Evolutionary conservation across 139 green algal species (phyloP).

Genomic region (Picochlorum costavermella): DNA sequence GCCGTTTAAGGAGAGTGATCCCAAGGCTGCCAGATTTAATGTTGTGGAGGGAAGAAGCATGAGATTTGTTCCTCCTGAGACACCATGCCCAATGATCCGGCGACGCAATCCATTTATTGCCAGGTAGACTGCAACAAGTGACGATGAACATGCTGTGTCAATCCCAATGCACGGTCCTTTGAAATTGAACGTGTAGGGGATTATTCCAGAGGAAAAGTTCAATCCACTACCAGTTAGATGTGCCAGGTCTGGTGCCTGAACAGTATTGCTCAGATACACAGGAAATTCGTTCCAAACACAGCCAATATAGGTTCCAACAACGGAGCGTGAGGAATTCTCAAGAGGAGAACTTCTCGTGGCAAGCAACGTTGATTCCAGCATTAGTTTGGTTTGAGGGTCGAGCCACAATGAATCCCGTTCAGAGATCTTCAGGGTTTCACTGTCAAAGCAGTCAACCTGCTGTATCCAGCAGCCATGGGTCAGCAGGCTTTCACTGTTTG

Average conservation of each 20-base stretch:
- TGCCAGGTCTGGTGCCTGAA: constrained; percentile 33
- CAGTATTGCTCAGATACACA: constrained; percentile 33
- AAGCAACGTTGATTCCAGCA: constrained; percentile 37
- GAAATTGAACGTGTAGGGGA: constrained; percentile 42
- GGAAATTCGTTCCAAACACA: constrained; percentile 62
- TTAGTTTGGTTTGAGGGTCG: constrained; percentile 64
- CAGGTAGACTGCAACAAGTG: constrained; percentile 62
- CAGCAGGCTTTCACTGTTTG: neutral
- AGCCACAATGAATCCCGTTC: constrained; percentile 39
- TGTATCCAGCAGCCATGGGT: constrained; percentile 8
- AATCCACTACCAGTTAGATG: constrained; percentile 58
- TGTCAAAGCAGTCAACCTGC: constrained; percentile 47
- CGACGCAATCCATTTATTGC: constrained; percentile 28
- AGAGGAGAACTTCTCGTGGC: neutral
- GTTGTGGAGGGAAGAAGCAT: constrained; percentile 26
- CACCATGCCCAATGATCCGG: constrained; percentile 13
- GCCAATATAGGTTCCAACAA: constrained; percentile 29
- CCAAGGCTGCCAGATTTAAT: constrained; percentile 25
- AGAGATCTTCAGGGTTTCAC: constrained; percentile 41
- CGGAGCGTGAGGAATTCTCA: neutral
- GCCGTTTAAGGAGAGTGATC: constrained; percentile 21
- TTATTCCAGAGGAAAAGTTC: constrained; percentile 48
- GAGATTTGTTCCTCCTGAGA: constrained; percentile 30
- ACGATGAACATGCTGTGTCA: constrained; percentile 81
- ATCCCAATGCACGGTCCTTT: constrained; percentile 41